Base-by-base conservation (phyloP, 2,329 filamentous ascomycete genomes). In the Pochonia chlamydosporia region DNA sequence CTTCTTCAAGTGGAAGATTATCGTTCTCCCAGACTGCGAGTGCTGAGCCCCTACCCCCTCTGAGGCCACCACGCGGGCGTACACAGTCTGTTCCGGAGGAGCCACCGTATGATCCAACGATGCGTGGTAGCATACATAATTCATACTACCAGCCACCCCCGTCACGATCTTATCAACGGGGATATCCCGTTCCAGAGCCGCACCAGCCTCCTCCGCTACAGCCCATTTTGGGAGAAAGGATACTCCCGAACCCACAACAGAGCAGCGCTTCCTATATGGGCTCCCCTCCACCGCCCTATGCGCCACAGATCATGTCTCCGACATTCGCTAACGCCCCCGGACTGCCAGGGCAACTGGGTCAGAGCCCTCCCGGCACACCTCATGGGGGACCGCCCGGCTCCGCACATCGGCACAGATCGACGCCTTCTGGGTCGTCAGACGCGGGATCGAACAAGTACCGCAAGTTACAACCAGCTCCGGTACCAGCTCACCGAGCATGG, bases 401-500 rank as follows among this genome's bases (percentile, higher is more conserved):
- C 26, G 52, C 54, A 26, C 63, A 66, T 50, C 63, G 62, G 39
- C 65, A 68, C 48, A 61, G 65, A 41, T 67, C 64, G 25, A 66
- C 66, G 26, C 62, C 62, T 43, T 67, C 66, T n/a, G 62, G 62
- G 10, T 66, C 64, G 11, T 64, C 64, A 43, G 64, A 68, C 48
- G 66, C 63, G 5, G 61, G 62, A 35, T 61, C 59, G 23, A 64
- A 60, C 21, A 78, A 78, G 55, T 81, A 79, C 56, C 71, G 78
- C 40, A 80, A 79, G 60, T 73, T 82, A 33, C 77, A 80, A 51
- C 78, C 78, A 9, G 78, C 78, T 0, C 78, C 78, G 1, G 69
- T 78, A 21, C 72, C 76, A 6, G 68, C 75, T 25, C 76, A 78
- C 56, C 68, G 71, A 37, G 69, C 69, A 50, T 74, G 70, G 59